phyloP scores from a whole-genome alignment of 1,284 basidiomycete genomes.

The Cryptococcus jaspeensis region DNA sequence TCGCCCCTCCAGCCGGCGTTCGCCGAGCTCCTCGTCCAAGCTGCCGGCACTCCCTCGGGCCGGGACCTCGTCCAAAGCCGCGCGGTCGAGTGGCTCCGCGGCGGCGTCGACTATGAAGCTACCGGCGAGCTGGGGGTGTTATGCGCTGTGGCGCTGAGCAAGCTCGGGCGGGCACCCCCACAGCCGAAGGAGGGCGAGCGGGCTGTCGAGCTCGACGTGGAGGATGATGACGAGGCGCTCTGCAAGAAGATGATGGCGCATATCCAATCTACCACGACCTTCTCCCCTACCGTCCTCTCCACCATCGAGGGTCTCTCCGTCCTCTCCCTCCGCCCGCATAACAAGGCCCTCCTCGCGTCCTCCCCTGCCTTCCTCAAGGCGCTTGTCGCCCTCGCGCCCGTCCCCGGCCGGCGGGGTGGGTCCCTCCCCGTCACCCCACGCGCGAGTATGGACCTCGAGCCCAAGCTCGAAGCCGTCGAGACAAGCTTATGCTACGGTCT shows the following conservation, averaged over 20 bases:
- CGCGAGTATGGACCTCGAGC: conserved; percentile 25
- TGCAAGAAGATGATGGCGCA: conserved; percentile 62
- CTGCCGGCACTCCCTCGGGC: conserved; percentile 68
- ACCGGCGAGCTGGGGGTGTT: conserved; percentile 57
- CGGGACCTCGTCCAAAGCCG: conserved; percentile 62
- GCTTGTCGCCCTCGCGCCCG: conserved; percentile 57
- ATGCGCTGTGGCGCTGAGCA: conserved; percentile 72
- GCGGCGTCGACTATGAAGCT: conserved; percentile 47
- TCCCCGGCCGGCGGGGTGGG: conserved; percentile 26
- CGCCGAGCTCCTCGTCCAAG: conserved; percentile 69
- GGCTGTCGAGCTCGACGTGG: background rate
- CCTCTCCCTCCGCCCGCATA: conserved; percentile 63
- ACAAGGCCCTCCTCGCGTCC: conserved; percentile 65
- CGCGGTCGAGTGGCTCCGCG: conserved; percentile 29
- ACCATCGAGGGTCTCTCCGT: conserved; percentile 72
- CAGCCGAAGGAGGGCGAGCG: background rate
- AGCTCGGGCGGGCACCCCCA: conserved; percentile 62
- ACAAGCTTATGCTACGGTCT: conserved; percentile 68
- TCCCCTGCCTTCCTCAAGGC: conserved; percentile 61
- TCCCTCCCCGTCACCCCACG: conserved; percentile 59
- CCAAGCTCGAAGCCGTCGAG: conserved; percentile 27
- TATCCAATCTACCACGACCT: conserved; percentile 44
- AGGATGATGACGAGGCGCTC: conserved; percentile 43
- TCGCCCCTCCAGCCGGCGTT: conserved; percentile 53
- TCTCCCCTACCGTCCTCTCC: conserved; percentile 1